Evolutionary conservation across 495 filamentous ascomycete species (phyloP).

Genomic region (Poronia punctata): DNA sequence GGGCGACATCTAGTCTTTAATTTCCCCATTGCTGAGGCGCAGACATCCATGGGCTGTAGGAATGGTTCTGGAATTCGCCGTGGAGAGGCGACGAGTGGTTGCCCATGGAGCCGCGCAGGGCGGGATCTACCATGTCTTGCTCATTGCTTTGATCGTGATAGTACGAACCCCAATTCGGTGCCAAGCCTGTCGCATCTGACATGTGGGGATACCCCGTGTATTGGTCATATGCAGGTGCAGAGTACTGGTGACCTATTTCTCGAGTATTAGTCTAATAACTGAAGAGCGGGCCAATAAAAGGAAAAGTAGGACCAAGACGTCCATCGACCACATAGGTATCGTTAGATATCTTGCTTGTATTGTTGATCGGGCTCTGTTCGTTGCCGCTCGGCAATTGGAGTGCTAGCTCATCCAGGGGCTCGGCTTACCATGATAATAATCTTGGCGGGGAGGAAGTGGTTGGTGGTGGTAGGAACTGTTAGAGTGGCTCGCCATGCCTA

Average conservation of each 20-base stretch:
- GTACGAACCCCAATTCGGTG: conserved; percentile 20
- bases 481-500: conserved; percentile 16
- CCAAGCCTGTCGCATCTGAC: conserved; percentile 15
- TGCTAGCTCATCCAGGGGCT: no score
- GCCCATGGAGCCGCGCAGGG: conserved; percentile 21
- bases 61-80: conserved; percentile 19
- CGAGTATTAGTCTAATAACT: conserved; percentile 10
- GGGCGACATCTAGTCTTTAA: conserved; percentile 11
- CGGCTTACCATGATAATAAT: conserved; percentile 21
- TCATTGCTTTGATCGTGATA: conserved; percentile 16
- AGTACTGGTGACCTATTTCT: conserved; percentile 23
- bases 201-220: conserved; percentile 18
- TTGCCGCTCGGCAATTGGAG: no score
- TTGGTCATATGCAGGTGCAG: conserved; percentile 20
- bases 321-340: no score
- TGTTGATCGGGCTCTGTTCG: no score
- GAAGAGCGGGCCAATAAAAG: not conserved
- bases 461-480: conserved; percentile 19
- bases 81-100: conserved; percentile 20
- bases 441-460: conserved; percentile 19
- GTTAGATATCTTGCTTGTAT: no score
- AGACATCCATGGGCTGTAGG: conserved; percentile 24
- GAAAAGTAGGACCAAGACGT: not conserved
- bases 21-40: conserved; percentile 25
- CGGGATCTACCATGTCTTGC: conserved; percentile 25